phyloP scores from a whole-genome alignment of 208 protist species.

The Spironucleus salmonicida region DNA sequence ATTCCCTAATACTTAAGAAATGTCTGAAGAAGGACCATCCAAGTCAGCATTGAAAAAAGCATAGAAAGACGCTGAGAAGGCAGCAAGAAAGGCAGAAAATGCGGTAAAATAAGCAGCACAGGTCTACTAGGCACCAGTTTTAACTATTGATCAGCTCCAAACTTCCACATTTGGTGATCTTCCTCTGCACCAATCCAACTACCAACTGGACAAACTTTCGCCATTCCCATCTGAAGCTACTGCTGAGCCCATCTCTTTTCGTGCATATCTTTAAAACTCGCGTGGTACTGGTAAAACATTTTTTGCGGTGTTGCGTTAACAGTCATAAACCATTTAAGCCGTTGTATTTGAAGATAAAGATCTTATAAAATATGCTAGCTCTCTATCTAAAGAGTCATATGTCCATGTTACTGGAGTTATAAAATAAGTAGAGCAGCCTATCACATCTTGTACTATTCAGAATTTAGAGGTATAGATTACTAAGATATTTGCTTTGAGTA shows the following conservation, averaged over 20 bases:
- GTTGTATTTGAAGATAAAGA: background rate
- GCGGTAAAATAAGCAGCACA: background rate
- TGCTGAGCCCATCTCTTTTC: background rate
- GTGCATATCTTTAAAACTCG: background rate
- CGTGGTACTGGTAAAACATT: slow-evolving; percentile 8
- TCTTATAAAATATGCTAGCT: slow-evolving; percentile 25
- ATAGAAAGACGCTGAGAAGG: slow-evolving; percentile 11
- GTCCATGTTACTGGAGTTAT: slow-evolving; percentile 19
- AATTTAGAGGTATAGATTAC: slow-evolving; percentile 28
- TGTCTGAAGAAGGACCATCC: slow-evolving; percentile 9
- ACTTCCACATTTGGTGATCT: background rate
- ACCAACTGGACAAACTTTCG: background rate
- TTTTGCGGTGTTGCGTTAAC: slow-evolving; percentile 25
- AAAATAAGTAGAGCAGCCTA: background rate
- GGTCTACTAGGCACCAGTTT: background rate
- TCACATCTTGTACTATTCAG: background rate
- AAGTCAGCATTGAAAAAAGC: slow-evolving; percentile 29
- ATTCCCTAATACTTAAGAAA: too few species aligned
- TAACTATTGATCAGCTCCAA: background rate
- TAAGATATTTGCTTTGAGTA: background rate
- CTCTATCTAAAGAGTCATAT: slow-evolving; percentile 11
- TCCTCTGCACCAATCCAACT: slow-evolving; percentile 9
- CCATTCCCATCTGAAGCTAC: background rate
- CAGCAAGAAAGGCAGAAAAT: background rate
- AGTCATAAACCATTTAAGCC: slow-evolving; percentile 1